Evolutionary conservation across 805 yeast species (phyloP), one percentile per base, ranked within the genome.

Genomic region (Zygosaccharomyces pseudorouxii): DNA sequence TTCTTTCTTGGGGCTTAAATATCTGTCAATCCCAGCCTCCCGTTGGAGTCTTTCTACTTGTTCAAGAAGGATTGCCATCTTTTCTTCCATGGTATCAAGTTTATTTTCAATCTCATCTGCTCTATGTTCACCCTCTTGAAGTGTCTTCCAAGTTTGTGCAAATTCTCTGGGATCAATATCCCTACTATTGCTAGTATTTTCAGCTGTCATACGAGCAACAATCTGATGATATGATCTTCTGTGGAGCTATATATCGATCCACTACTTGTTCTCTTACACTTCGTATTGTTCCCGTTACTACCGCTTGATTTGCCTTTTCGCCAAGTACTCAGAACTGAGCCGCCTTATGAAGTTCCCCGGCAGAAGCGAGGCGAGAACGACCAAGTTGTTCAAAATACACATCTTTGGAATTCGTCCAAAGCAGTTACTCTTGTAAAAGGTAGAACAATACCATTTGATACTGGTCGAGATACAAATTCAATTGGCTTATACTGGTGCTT

Each of bases 61-160:
- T 48, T 72, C 57, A 39, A 81, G 63, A 10, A 84, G 72, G 4
- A 68, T 61, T 48, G 82, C 87, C 73, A 86, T 76, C 60, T 80
- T 81, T 35, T 75, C 75, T 58, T 86, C 92, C 42, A 86, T 66
- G 18, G 70, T 63, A 57, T 84, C 90, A 40, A 86, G 69, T 79
- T 82, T 75, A 55, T 71, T 71, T 64, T 86, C 93, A 52, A 86
- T 68, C 50, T 72, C 78, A 3, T 73, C 68, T 1, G 84, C 81
- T 1, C 87, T 83, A 50, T 69, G 62, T 61, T 86, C 93, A 1
- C 89, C 93, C 49, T 83, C 85, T 46, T 75, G 75, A 39, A 86
- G 65, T 57, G 81, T 77, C 55, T 78, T 72, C 62, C 79, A 79
- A 0, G 87, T 76, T 12, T 80, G 80, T 5, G 79, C 78, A 35